Base-by-base conservation (phyloP, 75 land plant species). In the Sequoia sempervirens region DNA sequence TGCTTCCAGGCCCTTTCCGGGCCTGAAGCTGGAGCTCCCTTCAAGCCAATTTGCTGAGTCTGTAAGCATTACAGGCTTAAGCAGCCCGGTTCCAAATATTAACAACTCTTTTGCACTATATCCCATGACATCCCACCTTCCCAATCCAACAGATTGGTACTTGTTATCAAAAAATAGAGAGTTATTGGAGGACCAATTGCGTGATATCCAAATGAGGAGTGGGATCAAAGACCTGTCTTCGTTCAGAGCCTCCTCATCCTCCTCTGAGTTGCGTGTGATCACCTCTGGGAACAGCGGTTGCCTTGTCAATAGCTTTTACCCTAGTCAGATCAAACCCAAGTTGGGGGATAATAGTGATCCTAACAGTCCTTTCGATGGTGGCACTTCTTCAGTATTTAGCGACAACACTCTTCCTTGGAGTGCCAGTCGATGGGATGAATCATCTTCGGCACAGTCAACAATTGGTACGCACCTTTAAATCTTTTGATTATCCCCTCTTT, bases 21-120 rank as follows among this genome's bases (percentile, higher is more conserved):
- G 84, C 88, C 84, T 89, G 91, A 95, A 95, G 92, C 80, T 84
- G 91, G 99, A 97, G 98, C 99, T 96, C 99, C 99, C 99, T 95
- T 96, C 96, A 95, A 87, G 93, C 99, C 99, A 96, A 95, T 92
- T 91, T 89, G 82, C 88, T 83, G 94, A 93, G 84, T 87, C 96
- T 84, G 89, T n/a, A n/a, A 43, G 13, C 15, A 43, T 47, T n/a
- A 45, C 80, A n/a, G 80, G 50, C 80, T 43, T 28, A 78, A 43
- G 80, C 30, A n/a, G 9, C 28, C 46, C 28, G 8, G 47, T n/a
- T 23, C n/a, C 28, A 78, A 45, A 78, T n/a, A n/a, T n/a, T 13
- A 78, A 10, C 80, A 45, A n/a, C 46, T 26, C 47, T 45, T 12
- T 78, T 78, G 45, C 30, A 11, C 14, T 26, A 4, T 40, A 38